Evolutionary conservation across 176 grass and related monocot genomes (phyloP), one percentile per base, ranked within the genome.

Genomic region (Themeda triandra): DNA sequence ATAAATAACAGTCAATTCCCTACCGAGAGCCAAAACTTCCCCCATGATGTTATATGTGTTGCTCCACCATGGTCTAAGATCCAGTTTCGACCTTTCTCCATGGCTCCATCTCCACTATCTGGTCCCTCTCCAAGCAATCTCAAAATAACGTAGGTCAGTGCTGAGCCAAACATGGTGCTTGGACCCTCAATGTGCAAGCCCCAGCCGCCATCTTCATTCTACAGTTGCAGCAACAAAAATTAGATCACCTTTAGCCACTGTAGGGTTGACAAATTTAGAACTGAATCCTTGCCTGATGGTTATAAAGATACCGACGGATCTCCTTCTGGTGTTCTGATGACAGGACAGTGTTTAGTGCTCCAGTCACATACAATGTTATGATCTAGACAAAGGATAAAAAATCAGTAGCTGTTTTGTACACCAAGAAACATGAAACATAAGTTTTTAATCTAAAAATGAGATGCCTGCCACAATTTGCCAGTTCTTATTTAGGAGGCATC

Each of bases 181-280:
- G 56, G 76, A 36, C 92, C 89, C 80, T 95, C 92, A 78, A 98
- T 95, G 76, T 98, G 95, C 73, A 98, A 88, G 19, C 95, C 95
- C 91, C 95, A 98, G 30, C 95, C 95, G 25, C 95, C 92, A 46
- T 98, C 92, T 92, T 91, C 76, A 51, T 98, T 98, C 92, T 98
- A 86, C 63, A 83, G 7, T 84, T 54, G 66, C 35, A 92, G 6
- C 82, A 51, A n/a, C n/a, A n/a, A n/a, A n/a, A n/a, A n/a, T n/a
- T n/a, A n/a, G n/a, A n/a, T n/a, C n/a, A n/a, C n/a, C n/a, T n/a
- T n/a, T n/a, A n/a, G n/a, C n/a, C n/a, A n/a, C n/a, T n/a, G n/a
- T n/a, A n/a, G n/a, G n/a, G n/a, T n/a, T n/a, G n/a, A n/a, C n/a
- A n/a, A n/a, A 49, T 4, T 18, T 39, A 49, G 18, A 64, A n/a